A percentile compares a stretch with the other conserved stretches of the same genome.
These are phyloP conservation scores for Suillus fuscotomentosus DNA, from an alignment of 768 basidiomycete genomes.

Conservation along the genomic window DNA sequence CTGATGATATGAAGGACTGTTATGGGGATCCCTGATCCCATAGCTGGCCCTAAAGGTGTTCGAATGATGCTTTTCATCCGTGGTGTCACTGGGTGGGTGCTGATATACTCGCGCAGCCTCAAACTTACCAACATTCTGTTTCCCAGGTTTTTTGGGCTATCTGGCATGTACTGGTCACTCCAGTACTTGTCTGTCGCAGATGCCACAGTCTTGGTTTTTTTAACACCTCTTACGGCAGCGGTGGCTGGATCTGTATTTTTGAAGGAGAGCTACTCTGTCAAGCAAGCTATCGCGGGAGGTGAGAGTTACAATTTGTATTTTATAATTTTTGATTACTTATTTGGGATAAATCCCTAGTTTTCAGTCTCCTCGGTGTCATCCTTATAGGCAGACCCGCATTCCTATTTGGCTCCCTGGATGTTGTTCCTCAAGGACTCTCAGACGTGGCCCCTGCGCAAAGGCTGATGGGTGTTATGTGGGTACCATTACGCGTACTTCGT, in stretches of 20 bases:
- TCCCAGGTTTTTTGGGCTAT: conserved; percentile 71
- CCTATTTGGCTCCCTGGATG: conserved; percentile 53
- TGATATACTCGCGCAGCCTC: background rate
- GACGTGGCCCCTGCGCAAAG: conserved; percentile 35
- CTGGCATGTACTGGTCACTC: conserved; percentile 68
- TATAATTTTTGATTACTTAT: background rate
- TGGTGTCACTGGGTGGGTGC: conserved; percentile 60
- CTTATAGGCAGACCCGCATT: conserved; percentile 78
- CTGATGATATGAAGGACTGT: conserved; percentile 28
- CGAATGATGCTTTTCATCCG: conserved; percentile 53
- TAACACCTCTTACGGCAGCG: conserved; percentile 65
- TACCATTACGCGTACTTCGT: background rate
- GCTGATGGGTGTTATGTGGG: conserved; percentile 57
- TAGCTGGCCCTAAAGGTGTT: conserved; percentile 69
- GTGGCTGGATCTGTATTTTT: conserved; percentile 61
- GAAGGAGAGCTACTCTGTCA: conserved; percentile 55
- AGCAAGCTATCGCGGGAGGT: conserved; percentile 57
- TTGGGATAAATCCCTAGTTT: conserved; percentile 35
- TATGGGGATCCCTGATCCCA: conserved; percentile 52
- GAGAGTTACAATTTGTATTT: conserved; percentile 7
- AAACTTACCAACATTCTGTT: background rate
- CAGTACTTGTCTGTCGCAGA: conserved; percentile 78
- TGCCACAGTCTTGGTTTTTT: conserved; percentile 72
- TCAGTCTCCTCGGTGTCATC: conserved; percentile 73
- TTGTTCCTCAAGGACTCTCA: conserved; percentile 5